Evolutionary conservation across 164 flowering plant genomes (phyloP).

Genomic region (Vitis rupestris): DNA sequence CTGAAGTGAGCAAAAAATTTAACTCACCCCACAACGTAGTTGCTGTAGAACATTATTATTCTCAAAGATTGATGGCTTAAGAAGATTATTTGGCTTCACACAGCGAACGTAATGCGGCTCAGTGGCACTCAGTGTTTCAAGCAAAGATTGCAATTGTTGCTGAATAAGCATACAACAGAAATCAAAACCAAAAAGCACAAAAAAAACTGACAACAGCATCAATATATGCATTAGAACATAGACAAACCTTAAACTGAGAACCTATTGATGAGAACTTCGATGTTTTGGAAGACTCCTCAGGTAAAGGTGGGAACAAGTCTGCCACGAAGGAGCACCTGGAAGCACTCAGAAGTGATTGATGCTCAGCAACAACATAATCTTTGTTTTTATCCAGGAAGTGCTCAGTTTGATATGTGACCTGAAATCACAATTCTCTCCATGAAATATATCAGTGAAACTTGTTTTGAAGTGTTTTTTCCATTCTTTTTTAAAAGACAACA

Average conservation of each 20-base stretch:
- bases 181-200: neutral
- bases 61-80: constrained; percentile 56
- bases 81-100: constrained; percentile 59
- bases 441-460: neutral
- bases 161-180: constrained; percentile 13
- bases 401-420: constrained; percentile 65
- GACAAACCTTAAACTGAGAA: constrained; percentile 49
- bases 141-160: constrained; percentile 57
- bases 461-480: too few species aligned
- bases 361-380: constrained; percentile 62
- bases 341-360: constrained; percentile 46
- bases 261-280: constrained; percentile 63
- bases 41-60: constrained; percentile 52
- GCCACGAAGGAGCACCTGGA: constrained; percentile 51
- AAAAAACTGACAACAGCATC: neutral
- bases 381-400: constrained; percentile 57
- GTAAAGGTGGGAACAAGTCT: constrained; percentile 47
- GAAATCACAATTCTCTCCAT: constrained; percentile 2
- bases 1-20: constrained; percentile 3
- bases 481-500: too few species aligned
- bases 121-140: constrained; percentile 55
- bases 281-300: constrained; percentile 54
- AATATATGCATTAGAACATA: neutral
- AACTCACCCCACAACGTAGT: constrained; percentile 58
- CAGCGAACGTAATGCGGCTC: constrained; percentile 66